Base-by-base conservation (phyloP, 2,329 filamentous ascomycete species). In the Colletotrichum australisinense region DNA sequence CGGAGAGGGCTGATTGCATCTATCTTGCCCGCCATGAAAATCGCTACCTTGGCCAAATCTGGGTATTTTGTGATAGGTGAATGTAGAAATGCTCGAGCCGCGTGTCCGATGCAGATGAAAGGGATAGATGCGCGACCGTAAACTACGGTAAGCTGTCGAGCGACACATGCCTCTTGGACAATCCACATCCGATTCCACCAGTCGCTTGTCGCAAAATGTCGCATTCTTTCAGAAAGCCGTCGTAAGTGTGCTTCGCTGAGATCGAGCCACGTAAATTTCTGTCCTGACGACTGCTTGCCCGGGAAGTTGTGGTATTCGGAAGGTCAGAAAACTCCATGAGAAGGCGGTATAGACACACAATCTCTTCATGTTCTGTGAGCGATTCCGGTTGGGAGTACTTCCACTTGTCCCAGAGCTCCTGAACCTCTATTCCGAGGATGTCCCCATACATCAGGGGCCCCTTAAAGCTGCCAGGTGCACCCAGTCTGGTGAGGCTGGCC, bases 111-210 rank as follows among this genome's bases (percentile, higher is more conserved):
- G 22, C 9, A 14, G 1, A 4, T 6, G 28, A 75, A 75, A 5
- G 65, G 65, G 7, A 75, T 56, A 2, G 65, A 69, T 7, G 55
- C 60, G 19, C 53, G 63, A 4, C 75, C 75, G 9, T 67, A 75
- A 2, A 22, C 49, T 5, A 75, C 52, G 2, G 65, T 56, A 0
- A 74, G 73, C 12, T 24, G 30, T 30, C 26, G 53, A 1, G 75
- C 72, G 19, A 76, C 69, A 0, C 75, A 70, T 3, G 76, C 72
- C 26, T 76, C 76, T 32, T 77, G 76, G 0, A 77, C 58, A 4
- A 76, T 62, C 75, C 76, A 74, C 8, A 75, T 70, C 22, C 73
- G 73, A 49, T 67, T 72, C 70, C 73, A 75, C 73, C 70, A 75
- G 38, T 69, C 65, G 35, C 65, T 57, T 1, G 5, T 46, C 2